A percentile compares a stretch with the other conserved stretches of the same genome.
phyloP scores from a whole-genome alignment of 2,329 filamentous ascomycete genomes.

The Monosporascus ibericus region DNA sequence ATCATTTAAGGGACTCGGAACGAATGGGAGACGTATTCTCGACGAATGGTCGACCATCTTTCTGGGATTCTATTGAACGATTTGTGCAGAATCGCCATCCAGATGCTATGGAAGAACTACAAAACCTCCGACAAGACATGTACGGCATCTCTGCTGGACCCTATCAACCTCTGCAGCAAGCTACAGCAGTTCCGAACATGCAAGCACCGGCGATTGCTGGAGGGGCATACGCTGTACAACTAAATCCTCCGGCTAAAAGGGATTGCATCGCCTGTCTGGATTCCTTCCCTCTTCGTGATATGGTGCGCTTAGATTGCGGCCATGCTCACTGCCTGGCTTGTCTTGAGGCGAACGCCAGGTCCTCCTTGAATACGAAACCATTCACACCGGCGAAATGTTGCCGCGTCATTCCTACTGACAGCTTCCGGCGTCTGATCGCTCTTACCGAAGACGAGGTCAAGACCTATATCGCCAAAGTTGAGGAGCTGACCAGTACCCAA shows the following conservation, averaged over 20 bases:
- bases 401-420: conserved; percentile 1
- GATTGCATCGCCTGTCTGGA: conserved; percentile 6
- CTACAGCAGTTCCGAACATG: no score
- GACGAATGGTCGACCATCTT: no score
- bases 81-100: no score
- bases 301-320: background rate
- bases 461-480: conserved; percentile 6
- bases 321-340: conserved; percentile 10
- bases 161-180: no score
- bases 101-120: no score
- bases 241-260: background rate
- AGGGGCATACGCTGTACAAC: background rate
- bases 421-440: background rate
- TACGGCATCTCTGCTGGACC: no score
- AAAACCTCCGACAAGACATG: no score
- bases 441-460: conserved; percentile 4
- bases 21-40: no score
- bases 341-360: background rate
- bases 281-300: background rate
- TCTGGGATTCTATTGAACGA: no score
- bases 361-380: conserved; percentile 5
- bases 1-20: no score
- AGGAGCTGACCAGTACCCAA: conserved; percentile 9
- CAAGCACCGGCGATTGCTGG: no score
- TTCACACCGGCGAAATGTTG: conserved; percentile 15